Percentiles rank a stretch among this genome's conserved stretches.
These are phyloP conservation scores for Teratosphaeriaceae sp. DNA, from an alignment of 2,329 filamentous ascomycete species.

Conservation along the genomic window DNA sequence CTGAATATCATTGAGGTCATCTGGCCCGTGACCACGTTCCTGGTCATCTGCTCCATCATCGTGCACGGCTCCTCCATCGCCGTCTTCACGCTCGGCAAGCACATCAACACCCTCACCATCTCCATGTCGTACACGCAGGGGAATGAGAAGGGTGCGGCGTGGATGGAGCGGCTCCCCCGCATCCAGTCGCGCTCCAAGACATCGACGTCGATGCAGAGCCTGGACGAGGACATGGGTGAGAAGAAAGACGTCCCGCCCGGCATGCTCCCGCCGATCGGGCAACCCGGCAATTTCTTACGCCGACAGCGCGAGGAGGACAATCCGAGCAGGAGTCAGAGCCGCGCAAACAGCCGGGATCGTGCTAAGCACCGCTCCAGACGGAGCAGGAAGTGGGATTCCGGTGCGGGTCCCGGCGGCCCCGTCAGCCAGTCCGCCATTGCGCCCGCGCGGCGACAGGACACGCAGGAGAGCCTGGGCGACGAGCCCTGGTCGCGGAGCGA, in stretches of 20 bases:
- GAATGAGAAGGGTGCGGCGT: conserved; percentile 79
- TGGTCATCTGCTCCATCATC: conserved; percentile 89
- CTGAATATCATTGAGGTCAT: conserved; percentile 75
- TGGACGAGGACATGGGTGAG: conserved; percentile 57
- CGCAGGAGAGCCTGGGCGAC: conserved; percentile 23
- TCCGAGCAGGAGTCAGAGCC: conserved; percentile 52
- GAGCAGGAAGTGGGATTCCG: conserved; percentile 61
- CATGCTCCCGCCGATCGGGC: conserved; percentile 62
- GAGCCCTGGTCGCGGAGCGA: conserved; percentile 36
- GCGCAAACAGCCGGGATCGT: conserved; percentile 54
- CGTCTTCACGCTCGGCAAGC: conserved; percentile 94
- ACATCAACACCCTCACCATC: conserved; percentile 91
- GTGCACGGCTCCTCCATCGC: conserved; percentile 98
- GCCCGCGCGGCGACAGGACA: conserved; percentile 45
- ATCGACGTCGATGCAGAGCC: conserved; percentile 64
- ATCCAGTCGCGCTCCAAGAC: conserved; percentile 78
- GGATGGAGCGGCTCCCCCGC: conserved; percentile 88
- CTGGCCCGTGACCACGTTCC: conserved; percentile 91
- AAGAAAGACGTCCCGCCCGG: conserved; percentile 49
- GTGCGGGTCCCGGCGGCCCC: conserved; percentile 72
- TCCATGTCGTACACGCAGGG: conserved; percentile 95
- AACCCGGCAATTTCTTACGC: conserved; percentile 71
- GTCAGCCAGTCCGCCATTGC: conserved; percentile 85
- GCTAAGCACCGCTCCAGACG: conserved; percentile 45
- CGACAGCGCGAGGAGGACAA: conserved; percentile 71